Conservation (phyloP, 805 yeast species). For the Trichomonascus vanleenenianus region DNA sequence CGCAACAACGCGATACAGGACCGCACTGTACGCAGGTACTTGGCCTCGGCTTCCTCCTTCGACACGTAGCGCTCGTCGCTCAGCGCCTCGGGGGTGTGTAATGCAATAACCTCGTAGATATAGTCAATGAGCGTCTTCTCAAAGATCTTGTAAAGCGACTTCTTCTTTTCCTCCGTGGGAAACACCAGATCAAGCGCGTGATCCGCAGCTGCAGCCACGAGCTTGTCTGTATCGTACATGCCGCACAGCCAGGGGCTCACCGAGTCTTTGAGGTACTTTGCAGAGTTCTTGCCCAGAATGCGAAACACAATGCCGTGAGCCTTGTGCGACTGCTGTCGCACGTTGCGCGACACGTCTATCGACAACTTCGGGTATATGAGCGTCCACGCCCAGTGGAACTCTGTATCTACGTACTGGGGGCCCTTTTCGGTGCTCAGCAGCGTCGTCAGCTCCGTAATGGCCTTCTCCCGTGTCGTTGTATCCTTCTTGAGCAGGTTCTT, state of each 20-base stretch:
- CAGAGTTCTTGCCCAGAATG: conserved; percentile 45
- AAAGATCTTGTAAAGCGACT: conserved; percentile 55
- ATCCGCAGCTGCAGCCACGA: conserved; percentile 46
- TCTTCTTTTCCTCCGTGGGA: conserved; percentile 44
- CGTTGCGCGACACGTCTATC: conserved; percentile 58
- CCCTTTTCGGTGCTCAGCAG: conserved; percentile 24
- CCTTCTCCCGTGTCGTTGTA: conserved; percentile 77
- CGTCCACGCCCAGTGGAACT: conserved; percentile 56
- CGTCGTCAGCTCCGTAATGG: conserved; percentile 47
- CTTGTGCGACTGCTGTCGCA: conserved; percentile 56
- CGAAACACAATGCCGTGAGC: conserved; percentile 50
- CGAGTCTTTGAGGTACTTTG: conserved; percentile 61
- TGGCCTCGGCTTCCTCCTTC: conserved; percentile 56
- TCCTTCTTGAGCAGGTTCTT: conserved; percentile 74
- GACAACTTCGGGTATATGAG: conserved; percentile 78
- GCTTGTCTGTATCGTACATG: conserved; percentile 57
- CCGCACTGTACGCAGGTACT: conserved; percentile 51
- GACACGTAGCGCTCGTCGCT: conserved; percentile 68
- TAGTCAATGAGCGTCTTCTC: conserved; percentile 47
- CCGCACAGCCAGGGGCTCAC: conserved; percentile 73
- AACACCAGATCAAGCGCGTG: conserved; percentile 47
- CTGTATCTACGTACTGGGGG: conserved; percentile 39
- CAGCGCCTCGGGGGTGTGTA: conserved; percentile 54
- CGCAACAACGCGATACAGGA: conserved; percentile 44
- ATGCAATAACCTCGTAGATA: conserved; percentile 41